Base-by-base conservation (phyloP, 768 basidiomycete species). In the Lactifluus subvellereus region DNA sequence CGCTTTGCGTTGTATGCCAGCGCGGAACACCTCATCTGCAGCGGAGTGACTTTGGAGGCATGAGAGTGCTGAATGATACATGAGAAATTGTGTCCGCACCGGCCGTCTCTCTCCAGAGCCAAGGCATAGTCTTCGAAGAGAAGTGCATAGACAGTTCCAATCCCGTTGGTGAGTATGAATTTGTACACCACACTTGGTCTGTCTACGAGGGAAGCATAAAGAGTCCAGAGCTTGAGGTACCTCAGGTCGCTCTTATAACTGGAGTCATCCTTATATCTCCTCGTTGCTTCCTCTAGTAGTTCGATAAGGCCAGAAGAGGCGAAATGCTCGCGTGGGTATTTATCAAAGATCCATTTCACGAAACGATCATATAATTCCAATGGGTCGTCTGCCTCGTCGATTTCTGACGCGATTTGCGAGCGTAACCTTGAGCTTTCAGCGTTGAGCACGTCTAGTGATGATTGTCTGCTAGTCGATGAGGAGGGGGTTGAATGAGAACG, bases 121-220 rank as follows among this genome's bases (percentile, higher is more conserved):
- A 79, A 75, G 2, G 96, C 94, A 73, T 94, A 98, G 69, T 96
- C 94, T 72, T 96, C 93, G 70, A 97, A 99, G 52, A 97, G 76
- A 50, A 88, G 76, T 1, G 91, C 82, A 75, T 91, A 98, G 38
- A 86, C 82, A 40, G 81, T 81, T 35, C 82, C 84, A 45, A 85
- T 77, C 33, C 79, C 78, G 43, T 78, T 78, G 7, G 77, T 74
- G 30, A 83, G 74, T 30, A 86, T 69, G 71, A 81, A 84, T 11
- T 77, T 71, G 72, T 79, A 85, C 54, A 92, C 81, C 51, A 84
- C 84, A 18, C 81, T 79, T 4, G 87, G 78, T 68, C 84, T 82
- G 69, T 94, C 88, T 58, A 92, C 83, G 69, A 89, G 82, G 58
- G 84, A 84, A 10, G 94, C 88, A 72, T 96, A 94, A 54, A 89